Base-by-base conservation (phyloP, 768 basidiomycete species). In the Boletus eberwhitei region DNA sequence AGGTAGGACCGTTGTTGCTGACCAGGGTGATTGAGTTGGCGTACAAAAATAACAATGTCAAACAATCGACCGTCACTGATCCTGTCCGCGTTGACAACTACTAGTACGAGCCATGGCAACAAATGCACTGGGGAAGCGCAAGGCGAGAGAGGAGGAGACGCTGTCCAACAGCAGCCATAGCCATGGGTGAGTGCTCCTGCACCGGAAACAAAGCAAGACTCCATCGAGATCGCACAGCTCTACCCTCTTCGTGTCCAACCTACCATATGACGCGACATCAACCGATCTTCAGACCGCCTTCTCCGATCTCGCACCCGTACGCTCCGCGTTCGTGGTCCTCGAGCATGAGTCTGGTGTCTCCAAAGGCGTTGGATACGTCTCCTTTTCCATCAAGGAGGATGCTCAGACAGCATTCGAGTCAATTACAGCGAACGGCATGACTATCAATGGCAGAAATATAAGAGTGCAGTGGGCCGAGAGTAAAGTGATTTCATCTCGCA, bases 341-440 rank as follows among this genome's bases (percentile, higher is more conserved):
- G 87, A 94, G 51, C 84, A 81, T 8, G 87, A 80, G 34, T 81
- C 83, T 1, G 84, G 85, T 17, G 74, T 82, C 5, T 94, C 93
- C 1, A 97, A 98, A 68, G 96, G 96, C 59, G 94, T 98, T 21
- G 97, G 97, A 56, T 98, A 97, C 67, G 92, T 98, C 58, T 87
- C 92, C 1, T 98, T 96, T 71, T 85, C 93, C 1, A 77, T 93
- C 52, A 83, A 80, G 52, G 91, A 97, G 63, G 97, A 98, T 71
- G 96, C 94, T 8, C 81, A 91, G 64, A 68, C 77, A 35, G 87
- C 87, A 3, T 83, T 86, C 51, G 79, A 84, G 47, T 80, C 82
- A 41, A 79, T 90, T 48, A 74, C 80, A 34, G 77, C 81, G 54
- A 81, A 88, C 40, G 85, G 84, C 1, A 79, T 96, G 38, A 70